Evolutionary conservation across 2,329 filamentous ascomycete species (phyloP), one percentile per base, ranked within the genome.

Genomic region (Penicillium sp.): DNA sequence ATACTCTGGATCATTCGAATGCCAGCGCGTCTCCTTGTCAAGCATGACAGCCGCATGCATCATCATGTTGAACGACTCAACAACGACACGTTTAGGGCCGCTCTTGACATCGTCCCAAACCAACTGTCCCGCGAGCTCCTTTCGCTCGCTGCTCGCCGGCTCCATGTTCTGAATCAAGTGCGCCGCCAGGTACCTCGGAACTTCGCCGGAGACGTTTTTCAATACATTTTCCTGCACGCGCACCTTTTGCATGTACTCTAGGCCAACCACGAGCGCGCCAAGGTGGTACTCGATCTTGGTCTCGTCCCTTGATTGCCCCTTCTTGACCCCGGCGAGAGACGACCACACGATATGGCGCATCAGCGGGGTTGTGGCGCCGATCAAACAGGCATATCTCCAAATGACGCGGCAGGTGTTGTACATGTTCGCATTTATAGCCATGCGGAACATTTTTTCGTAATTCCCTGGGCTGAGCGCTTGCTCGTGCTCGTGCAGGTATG

Each of bases 361-460:
- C 4, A 61, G 60, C 24, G 58, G 58, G 16, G 65, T 73, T 11
- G 72, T 71, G 11, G 47, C 42, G 8, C 65, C 66, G 16, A 68
- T 52, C 56, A 79, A 66, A 60, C 77, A 79, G 5, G 77, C 74
- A 64, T 78, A 78, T 59, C 68, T 68, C 78, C 78, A 81, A 5
- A 80, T 59, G 8, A 79, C 75, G 11, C 74, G 73, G 51, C 72
- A 74, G 11, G 75, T 63, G 53, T 79, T 80, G 59, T 74, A 74
- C 35, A 65, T 61, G 21, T 65, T 65, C 46, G 58, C 59, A 20
- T 65, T 65, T 68, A 70, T 77, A 6, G 76, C 76, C n/a, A 70
- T 62, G 18, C 69, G 56, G 52, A 80, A 79, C 16, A 81, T 65
- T 14, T 65, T 62, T 26, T 74, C 66, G 58, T 70, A 74, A 1